A percentile compares a stretch with the other conserved stretches of the same genome.
phyloP scores from a whole-genome alignment of 164 flowering plant species.

The Brasenia schreberi region DNA sequence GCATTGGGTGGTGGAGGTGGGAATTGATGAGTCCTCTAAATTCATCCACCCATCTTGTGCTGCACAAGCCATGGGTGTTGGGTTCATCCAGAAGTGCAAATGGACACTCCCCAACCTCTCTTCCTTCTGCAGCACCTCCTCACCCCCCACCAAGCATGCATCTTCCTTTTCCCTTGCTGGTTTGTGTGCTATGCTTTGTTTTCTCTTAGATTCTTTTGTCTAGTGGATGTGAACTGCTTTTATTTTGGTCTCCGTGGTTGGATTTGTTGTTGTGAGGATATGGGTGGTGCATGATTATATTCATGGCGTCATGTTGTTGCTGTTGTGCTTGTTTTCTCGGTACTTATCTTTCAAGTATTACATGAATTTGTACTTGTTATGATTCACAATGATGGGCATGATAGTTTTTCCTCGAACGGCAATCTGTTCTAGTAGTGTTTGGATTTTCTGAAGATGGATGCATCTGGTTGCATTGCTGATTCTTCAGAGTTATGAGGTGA shows the following conservation, averaged over 20 bases:
- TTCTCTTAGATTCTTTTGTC: background rate
- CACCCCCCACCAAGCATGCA: background rate
- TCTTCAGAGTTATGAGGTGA: too few relatives aligned
- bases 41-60: background rate
- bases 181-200: background rate
- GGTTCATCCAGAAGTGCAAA: slow-evolving; percentile 35
- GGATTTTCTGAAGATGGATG: too few relatives aligned
- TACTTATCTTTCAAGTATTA: too few relatives aligned
- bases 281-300: too few relatives aligned
- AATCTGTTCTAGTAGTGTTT: too few relatives aligned
- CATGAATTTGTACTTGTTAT: too few relatives aligned
- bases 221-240: background rate
- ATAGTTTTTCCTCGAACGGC: too few relatives aligned
- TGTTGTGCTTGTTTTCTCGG: too few relatives aligned
- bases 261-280: background rate
- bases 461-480: too few relatives aligned
- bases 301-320: too few relatives aligned
- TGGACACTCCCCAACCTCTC: slow-evolving; percentile 15
- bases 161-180: too few relatives aligned
- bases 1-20: slow-evolving; percentile 33
- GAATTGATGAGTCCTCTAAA: slow-evolving; percentile 2
- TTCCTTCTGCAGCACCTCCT: slow-evolving; percentile 14
- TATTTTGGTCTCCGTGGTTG: background rate
- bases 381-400: too few relatives aligned
- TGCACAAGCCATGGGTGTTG: slow-evolving; percentile 19